phyloP scores from a whole-genome alignment of 2,329 filamentous ascomycete genomes.

The Aspergillus phoenicis region DNA sequence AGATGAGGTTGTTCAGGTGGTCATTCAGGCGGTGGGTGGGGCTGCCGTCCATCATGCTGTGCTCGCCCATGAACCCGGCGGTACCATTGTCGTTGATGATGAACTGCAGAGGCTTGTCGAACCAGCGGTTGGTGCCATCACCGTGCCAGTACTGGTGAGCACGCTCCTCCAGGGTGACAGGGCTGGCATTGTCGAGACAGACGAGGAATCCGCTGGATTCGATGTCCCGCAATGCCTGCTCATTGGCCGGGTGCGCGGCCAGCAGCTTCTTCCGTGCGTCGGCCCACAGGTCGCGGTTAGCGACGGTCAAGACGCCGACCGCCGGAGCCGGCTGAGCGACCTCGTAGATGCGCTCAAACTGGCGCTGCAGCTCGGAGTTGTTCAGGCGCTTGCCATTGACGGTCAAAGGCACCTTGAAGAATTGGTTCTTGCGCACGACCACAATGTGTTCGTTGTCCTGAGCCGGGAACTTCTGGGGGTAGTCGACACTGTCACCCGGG shows the following conservation, averaged over 20 bases:
- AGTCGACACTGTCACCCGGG: slow-evolving; percentile 77
- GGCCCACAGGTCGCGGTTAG: slow-evolving; percentile 92
- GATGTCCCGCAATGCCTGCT: slow-evolving; percentile 73
- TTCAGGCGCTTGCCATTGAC: slow-evolving; percentile 82
- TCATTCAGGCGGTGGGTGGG: slow-evolving; percentile 96
- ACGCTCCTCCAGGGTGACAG: slow-evolving; percentile 92
- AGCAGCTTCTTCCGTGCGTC: slow-evolving; percentile 78
- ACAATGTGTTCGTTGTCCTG: slow-evolving; percentile 83
- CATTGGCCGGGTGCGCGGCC: slow-evolving; percentile 76
- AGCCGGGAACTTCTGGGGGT: slow-evolving; percentile 76
- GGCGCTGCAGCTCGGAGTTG: slow-evolving; percentile 82
- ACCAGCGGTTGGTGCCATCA: slow-evolving; percentile 94
- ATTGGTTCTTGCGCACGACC: slow-evolving; percentile 91
- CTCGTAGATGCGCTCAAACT: slow-evolving; percentile 84
- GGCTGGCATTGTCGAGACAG: slow-evolving; percentile 87
- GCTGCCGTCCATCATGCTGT: slow-evolving; percentile 99
- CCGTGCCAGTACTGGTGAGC: slow-evolving; percentile 98
- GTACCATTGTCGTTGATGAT: slow-evolving; percentile 98
- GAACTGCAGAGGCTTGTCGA: slow-evolving; percentile 96
- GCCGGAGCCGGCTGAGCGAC: slow-evolving; percentile 70
- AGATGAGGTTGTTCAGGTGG: slow-evolving; percentile 87
- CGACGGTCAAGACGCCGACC: slow-evolving; percentile 81
- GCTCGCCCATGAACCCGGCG: slow-evolving; percentile 95
- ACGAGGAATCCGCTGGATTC: slow-evolving; percentile 89
- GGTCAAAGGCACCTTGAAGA: slow-evolving; percentile 89